Conservation (phyloP, 2,329 filamentous ascomycete species). For the Ophiocordyceps australis region DNA sequence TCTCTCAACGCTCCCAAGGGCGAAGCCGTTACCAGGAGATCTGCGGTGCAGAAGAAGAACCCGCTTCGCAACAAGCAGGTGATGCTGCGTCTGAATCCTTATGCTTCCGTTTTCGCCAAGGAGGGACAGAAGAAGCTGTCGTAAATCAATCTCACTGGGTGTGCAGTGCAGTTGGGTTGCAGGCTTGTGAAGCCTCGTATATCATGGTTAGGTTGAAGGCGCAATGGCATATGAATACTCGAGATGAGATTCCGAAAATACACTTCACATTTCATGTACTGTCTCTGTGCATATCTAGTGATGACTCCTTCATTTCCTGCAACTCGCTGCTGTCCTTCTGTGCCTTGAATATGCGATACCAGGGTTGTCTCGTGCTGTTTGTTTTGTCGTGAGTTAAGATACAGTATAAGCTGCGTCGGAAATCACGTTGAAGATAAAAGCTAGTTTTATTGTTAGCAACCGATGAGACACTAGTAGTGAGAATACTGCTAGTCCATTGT, state of each 20-base stretch:
- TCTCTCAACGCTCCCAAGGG: conserved; percentile 87
- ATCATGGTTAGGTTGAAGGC: conserved; percentile 17
- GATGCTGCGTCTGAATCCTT: conserved; percentile 95
- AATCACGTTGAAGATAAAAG: no score
- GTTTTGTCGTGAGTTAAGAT: no score
- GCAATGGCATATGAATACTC: conserved; percentile 18
- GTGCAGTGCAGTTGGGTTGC: conserved; percentile 16
- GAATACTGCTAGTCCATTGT: no score
- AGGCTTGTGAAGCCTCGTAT: conserved; percentile 8
- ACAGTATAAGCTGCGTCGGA: no score
- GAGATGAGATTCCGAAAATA: conserved; percentile 15
- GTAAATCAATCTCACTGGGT: conserved; percentile 16
- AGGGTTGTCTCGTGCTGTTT: no score
- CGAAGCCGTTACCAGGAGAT: conserved; percentile 74
- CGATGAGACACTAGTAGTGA: no score
- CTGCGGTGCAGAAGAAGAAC: conserved; percentile 98
- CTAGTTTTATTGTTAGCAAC: no score
- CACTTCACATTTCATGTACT: conserved; percentile 9
- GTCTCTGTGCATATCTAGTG: neutral
- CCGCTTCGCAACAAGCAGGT: conserved; percentile 98
- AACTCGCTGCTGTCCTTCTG: no score
- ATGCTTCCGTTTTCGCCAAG: conserved; percentile 80
- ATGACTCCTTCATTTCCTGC: neutral
- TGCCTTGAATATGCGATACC: no score
- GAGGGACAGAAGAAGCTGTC: conserved; percentile 26